Percentiles rank a stretch among this genome's conserved stretches.
Conservation (phyloP, 768 basidiomycete genomes). For the Cytidiella melzeri region DNA sequence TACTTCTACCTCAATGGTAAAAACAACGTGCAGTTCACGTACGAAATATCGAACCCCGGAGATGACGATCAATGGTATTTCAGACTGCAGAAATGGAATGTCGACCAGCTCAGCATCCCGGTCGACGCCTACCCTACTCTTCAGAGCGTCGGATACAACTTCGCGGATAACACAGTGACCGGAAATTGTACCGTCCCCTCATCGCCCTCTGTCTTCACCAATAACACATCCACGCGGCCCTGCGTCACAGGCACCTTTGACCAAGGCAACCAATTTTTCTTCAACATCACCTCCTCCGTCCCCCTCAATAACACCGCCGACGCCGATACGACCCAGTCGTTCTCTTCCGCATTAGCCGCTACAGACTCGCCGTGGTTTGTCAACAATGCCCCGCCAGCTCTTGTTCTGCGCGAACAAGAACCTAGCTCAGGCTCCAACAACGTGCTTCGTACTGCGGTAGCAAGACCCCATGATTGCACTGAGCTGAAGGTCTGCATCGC, state of each 20-base stretch:
- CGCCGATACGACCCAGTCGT: neutral
- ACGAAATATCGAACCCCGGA: slow-evolving; percentile 9
- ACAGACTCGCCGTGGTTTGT: slow-evolving; percentile 6
- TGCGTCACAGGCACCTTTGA: slow-evolving; percentile 14
- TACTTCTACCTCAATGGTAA: slow-evolving; percentile 11
- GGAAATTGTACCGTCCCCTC: slow-evolving; percentile 13
- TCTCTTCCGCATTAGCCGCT: slow-evolving; percentile 1
- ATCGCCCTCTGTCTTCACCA: neutral
- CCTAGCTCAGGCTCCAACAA: neutral
- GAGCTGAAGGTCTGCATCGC: slow-evolving; percentile 14
- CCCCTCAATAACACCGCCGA: slow-evolving; percentile 12
- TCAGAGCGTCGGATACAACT: slow-evolving; percentile 10
- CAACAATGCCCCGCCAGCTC: slow-evolving; percentile 6
- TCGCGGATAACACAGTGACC: slow-evolving; percentile 3
- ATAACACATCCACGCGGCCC: slow-evolving; percentile 1
- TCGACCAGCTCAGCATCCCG: slow-evolving; percentile 7
- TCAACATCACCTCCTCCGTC: slow-evolving; percentile 13
- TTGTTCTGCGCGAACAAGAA: slow-evolving; percentile 3
- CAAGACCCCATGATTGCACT: slow-evolving; percentile 9
- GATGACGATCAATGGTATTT: slow-evolving; percentile 11
- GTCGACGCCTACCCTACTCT: slow-evolving; percentile 10
- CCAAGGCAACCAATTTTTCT: slow-evolving; percentile 2
- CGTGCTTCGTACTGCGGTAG: slow-evolving; percentile 9
- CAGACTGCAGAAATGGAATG: slow-evolving; percentile 8
- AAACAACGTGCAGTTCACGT: slow-evolving; percentile 6